phyloP scores from a whole-genome alignment of 768 basidiomycete species.

The Rhodocollybia butyracea region DNA sequence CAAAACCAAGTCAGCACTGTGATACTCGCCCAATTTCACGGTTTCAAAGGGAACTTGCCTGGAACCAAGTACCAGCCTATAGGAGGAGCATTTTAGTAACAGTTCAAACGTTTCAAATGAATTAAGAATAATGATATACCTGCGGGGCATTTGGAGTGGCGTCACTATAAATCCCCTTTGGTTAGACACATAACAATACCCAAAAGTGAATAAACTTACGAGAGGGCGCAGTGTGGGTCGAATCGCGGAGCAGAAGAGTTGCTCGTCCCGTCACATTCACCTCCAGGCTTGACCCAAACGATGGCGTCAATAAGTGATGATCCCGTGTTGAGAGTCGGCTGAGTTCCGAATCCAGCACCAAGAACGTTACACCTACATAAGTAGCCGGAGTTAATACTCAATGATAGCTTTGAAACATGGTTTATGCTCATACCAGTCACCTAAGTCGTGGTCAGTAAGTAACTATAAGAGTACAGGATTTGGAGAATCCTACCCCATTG shows the following conservation, averaged over 20 bases:
- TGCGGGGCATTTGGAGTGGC: slow-evolving; percentile 55
- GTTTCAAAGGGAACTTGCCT: slow-evolving; percentile 23
- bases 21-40: neutral
- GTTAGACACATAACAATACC: neutral
- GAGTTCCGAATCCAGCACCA: slow-evolving; percentile 59
- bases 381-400: neutral
- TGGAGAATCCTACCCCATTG: slow-evolving; percentile 39
- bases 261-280: slow-evolving; percentile 62
- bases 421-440: slow-evolving; percentile 37
- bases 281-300: slow-evolving; percentile 69
- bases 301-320: slow-evolving; percentile 54
- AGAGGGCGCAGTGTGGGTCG: slow-evolving; percentile 46
- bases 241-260: slow-evolving; percentile 51
- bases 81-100: neutral
- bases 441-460: neutral
- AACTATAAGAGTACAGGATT: neutral
- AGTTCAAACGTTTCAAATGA: neutral
- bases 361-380: slow-evolving; percentile 52
- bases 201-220: slow-evolving; percentile 31
- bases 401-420: neutral
- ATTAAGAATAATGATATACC: neutral
- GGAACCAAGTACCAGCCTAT: slow-evolving; percentile 62
- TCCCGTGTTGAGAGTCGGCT: slow-evolving; percentile 54
- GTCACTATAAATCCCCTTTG: slow-evolving; percentile 33
- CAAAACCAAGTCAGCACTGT: neutral